Conservation (phyloP, 2,329 filamentous ascomycete genomes). For the Xylariaceae sp. region DNA sequence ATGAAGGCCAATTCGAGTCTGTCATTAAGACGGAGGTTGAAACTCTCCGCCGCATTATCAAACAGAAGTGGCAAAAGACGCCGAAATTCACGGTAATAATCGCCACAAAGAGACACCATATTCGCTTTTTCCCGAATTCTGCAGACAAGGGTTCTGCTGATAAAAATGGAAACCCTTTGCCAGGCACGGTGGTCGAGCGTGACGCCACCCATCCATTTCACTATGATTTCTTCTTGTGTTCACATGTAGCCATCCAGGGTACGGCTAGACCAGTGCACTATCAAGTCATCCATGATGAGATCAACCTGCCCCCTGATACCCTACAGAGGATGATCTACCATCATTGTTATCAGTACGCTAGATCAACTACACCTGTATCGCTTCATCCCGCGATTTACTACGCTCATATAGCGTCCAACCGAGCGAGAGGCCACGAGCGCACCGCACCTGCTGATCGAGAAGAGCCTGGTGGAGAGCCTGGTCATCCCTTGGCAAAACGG, state of each 20-base stretch:
- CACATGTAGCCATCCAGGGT: conserved; percentile 76
- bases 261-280: conserved; percentile 92
- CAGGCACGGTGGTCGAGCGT: conserved; percentile 79
- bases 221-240: conserved; percentile 73
- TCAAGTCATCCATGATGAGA: conserved; percentile 80
- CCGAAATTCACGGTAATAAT: conserved; percentile 80
- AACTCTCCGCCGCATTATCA: conserved; percentile 60
- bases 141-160: conserved; percentile 51
- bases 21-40: conserved; percentile 74
- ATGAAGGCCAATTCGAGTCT: conserved; percentile 76
- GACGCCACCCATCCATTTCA: conserved; percentile 90
- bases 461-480: conserved; percentile 41
- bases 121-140: conserved; percentile 78
- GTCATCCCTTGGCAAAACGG: conserved; percentile 29
- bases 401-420: conserved; percentile 79
- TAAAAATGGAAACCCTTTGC: conserved; percentile 72
- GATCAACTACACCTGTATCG: conserved; percentile 89
- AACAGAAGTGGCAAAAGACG: conserved; percentile 29
- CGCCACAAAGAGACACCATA: conserved; percentile 89
- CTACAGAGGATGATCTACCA: conserved; percentile 89
- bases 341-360: conserved; percentile 87
- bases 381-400: conserved; percentile 91
- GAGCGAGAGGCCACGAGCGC: conserved; percentile 70
- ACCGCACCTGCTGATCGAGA: conserved; percentile 37
- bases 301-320: conserved; percentile 58